These are phyloP conservation scores for Rehmannia glutinosa DNA, from an alignment of 257 asterid genomes.

Conservation along the genomic window DNA sequence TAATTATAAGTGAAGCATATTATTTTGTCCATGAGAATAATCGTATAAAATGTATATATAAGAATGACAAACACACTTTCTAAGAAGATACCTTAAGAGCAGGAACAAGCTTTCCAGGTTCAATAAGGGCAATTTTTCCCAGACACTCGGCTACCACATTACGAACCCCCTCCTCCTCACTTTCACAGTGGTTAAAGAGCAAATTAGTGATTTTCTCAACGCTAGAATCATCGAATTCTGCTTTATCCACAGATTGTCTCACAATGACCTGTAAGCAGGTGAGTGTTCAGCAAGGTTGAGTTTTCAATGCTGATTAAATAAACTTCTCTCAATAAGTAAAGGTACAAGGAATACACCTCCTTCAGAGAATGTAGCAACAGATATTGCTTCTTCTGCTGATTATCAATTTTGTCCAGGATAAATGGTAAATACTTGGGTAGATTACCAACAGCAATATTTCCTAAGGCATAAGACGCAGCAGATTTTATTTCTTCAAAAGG, in stretches of 20 bases:
- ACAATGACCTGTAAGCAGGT: constrained; percentile 74
- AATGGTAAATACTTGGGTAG: constrained; percentile 86
- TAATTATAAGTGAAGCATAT: constrained; percentile 26
- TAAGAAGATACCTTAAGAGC: constrained; percentile 71
- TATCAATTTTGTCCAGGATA: constrained; percentile 92
- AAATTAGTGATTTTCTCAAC: constrained; percentile 83
- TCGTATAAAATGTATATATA: background rate
- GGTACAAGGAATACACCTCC: constrained; percentile 52
- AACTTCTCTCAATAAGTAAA: constrained; percentile 7
- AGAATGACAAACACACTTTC: constrained; percentile 10
- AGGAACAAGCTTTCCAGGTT: constrained; percentile 95
- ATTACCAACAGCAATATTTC: constrained; percentile 97
- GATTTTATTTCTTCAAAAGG: constrained; percentile 97
- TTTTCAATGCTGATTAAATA: background rate
- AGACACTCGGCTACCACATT: constrained; percentile 97
- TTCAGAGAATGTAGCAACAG: constrained; percentile 91
- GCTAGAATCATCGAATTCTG: constrained; percentile 88
- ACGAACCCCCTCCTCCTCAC: constrained; percentile 98
- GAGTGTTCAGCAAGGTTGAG: constrained; percentile 3
- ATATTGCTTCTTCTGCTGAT: constrained; percentile 99
- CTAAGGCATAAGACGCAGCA: constrained; percentile 98
- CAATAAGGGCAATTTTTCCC: constrained; percentile 93
- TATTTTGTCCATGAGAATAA: constrained; percentile 5
- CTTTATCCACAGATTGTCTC: constrained; percentile 93
- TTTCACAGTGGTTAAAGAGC: constrained; percentile 95